Evolutionary conservation across 441 rosid genomes (phyloP).

Genomic region (Populus hybrid): DNA sequence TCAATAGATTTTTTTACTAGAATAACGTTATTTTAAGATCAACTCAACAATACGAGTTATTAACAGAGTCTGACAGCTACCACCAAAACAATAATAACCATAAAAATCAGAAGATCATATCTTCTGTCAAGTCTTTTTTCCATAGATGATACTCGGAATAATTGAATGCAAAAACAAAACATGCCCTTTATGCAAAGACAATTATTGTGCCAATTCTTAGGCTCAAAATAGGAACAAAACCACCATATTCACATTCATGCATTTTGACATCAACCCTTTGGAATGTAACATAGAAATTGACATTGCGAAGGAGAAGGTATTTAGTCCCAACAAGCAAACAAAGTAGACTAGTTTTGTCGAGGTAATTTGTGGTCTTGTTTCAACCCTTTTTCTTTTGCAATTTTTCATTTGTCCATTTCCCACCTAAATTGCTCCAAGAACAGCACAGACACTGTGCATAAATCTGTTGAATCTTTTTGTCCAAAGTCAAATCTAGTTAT

Average conservation of each 20-base stretch:
- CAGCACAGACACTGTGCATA: background rate
- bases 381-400: background rate
- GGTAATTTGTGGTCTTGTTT: background rate
- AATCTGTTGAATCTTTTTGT: background rate
- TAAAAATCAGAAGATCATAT: fast-evolving
- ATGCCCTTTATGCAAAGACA: background rate
- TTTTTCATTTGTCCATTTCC: constrained; percentile 8
- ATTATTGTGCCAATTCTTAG: background rate
- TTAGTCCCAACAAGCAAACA: background rate
- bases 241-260: background rate
- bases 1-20: too few relatives aligned
- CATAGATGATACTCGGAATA: too few relatives aligned
- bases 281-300: background rate
- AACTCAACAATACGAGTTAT: too few relatives aligned
- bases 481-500: background rate
- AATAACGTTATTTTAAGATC: too few relatives aligned
- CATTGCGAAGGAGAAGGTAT: background rate
- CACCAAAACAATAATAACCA: too few relatives aligned
- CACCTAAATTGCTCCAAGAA: background rate
- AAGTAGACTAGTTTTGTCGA: too few relatives aligned
- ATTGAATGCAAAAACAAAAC: background rate
- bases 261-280: background rate
- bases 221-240: background rate
- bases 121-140: too few relatives aligned
- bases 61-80: fast-evolving